A percentile compares a stretch with the other conserved stretches of the same genome.
phyloP scores from a whole-genome alignment of 495 filamentous ascomycete genomes.

The Stereocaulon alpinum region DNA sequence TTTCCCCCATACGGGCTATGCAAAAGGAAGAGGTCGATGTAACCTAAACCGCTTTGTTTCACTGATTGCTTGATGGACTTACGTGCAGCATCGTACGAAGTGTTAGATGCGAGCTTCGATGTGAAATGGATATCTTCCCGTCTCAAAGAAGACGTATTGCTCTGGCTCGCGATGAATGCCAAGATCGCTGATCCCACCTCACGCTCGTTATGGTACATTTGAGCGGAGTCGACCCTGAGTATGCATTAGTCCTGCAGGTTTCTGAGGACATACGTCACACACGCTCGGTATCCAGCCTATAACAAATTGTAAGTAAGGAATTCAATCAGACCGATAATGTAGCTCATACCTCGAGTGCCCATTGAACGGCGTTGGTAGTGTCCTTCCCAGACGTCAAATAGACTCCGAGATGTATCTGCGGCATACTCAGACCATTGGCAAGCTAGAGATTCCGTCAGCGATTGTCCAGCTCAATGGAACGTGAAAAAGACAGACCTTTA shows the following conservation, averaged over 20 bases:
- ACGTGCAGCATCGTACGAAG: slow-evolving; percentile 46
- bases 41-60: slow-evolving; percentile 43
- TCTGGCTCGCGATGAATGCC: slow-evolving; percentile 33
- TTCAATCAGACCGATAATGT: background rate
- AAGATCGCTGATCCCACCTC: slow-evolving; percentile 49
- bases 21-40: slow-evolving; percentile 62
- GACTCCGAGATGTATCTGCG: slow-evolving; percentile 55
- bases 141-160: slow-evolving; percentile 34
- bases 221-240: slow-evolving; percentile 49
- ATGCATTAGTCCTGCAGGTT: background rate
- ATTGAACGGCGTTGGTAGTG: slow-evolving; percentile 35
- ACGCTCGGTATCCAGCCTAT: slow-evolving; percentile 27
- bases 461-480: background rate
- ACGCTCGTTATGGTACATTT: slow-evolving; percentile 53
- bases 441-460: slow-evolving; percentile 26
- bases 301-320: background rate
- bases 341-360: slow-evolving; percentile 34
- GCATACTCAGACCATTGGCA: slow-evolving; percentile 49
- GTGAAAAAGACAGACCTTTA: slow-evolving; percentile 1
- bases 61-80: slow-evolving; percentile 46
- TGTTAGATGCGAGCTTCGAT: slow-evolving; percentile 50
- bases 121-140: slow-evolving; percentile 59
- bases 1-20: slow-evolving; percentile 57
- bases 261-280: background rate
- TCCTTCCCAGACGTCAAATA: slow-evolving; percentile 49